Conservation (phyloP, 1,284 basidiomycete genomes). For the Malassezia nana region DNA sequence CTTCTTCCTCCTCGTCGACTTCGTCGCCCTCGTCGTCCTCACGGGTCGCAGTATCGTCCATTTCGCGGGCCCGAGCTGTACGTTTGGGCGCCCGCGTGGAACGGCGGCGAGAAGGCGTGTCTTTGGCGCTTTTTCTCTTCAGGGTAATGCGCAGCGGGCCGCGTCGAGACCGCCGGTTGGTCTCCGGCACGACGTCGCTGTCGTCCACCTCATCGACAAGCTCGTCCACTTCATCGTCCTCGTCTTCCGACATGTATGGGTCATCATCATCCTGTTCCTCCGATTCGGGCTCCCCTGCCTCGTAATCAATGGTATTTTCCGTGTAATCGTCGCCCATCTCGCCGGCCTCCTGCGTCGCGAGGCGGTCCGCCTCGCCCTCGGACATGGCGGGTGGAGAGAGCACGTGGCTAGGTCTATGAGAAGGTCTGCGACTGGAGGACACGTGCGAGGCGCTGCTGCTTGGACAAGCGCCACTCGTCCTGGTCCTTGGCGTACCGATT, state of each 20-base stretch:
- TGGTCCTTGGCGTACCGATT: constrained; percentile 31
- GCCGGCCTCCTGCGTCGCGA: background rate
- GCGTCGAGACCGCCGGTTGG: constrained; percentile 9
- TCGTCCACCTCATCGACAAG: constrained; percentile 17
- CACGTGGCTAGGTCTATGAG: background rate
- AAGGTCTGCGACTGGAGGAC: constrained; percentile 25
- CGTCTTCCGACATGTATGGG: constrained; percentile 10
- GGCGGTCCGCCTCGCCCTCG: background rate
- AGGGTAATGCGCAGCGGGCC: constrained; percentile 11
- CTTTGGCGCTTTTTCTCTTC: background rate
- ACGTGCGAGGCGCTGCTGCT: constrained; percentile 18
- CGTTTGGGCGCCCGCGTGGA: constrained; percentile 3
- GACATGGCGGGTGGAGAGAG: background rate
- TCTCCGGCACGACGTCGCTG: background rate
- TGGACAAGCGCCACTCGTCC: constrained; percentile 31
- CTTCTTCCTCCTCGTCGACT: constrained; percentile 19
- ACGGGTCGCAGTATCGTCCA: constrained; percentile 18
- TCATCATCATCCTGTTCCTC: constrained; percentile 3
- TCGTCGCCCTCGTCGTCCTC: constrained; percentile 19
- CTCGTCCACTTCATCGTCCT: constrained; percentile 13
- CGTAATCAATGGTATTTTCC: constrained; percentile 1
- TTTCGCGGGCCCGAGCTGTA: background rate
- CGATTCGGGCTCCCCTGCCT: constrained; percentile 9
- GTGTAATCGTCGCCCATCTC: background rate
- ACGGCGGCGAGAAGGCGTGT: constrained; percentile 5